A percentile compares a stretch with the other conserved stretches of the same genome.
These are phyloP conservation scores for Pseudogymnoascus sp. DNA, from an alignment of 2,329 filamentous ascomycete species.

Conservation along the genomic window DNA sequence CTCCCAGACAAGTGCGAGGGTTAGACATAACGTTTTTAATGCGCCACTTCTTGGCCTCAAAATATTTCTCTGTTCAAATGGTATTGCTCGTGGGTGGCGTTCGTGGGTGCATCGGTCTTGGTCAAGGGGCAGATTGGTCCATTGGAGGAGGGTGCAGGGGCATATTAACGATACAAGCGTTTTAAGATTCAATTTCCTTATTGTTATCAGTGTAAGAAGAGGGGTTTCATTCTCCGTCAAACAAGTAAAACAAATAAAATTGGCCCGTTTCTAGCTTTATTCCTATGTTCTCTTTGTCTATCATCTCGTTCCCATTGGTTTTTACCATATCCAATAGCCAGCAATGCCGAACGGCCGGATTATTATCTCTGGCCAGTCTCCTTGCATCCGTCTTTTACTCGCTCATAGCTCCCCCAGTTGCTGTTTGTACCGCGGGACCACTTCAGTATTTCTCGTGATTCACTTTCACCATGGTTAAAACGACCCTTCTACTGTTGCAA, in stretches of 20 bases:
- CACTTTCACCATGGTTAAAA: neutral
- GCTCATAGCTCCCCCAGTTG: too few relatives aligned
- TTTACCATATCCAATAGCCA: neutral
- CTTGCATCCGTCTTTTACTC: neutral
- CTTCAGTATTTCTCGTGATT: too few relatives aligned
- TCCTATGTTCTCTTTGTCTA: neutral
- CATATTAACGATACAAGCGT: neutral
- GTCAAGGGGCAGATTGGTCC: neutral
- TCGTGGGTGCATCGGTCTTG: neutral
- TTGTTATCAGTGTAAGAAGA: conserved; percentile 5
- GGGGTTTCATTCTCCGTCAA: conserved; percentile 1
- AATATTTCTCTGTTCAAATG: conserved; percentile 3
- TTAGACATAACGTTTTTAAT: conserved; percentile 7
- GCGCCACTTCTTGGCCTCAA: neutral
- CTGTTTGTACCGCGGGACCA: too few relatives aligned
- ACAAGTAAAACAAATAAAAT: neutral
- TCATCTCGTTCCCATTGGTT: neutral
- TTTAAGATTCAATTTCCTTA: neutral
- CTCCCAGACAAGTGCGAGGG: conserved; percentile 8
- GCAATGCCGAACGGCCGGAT: neutral
- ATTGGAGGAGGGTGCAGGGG: neutral
- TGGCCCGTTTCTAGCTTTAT: neutral
- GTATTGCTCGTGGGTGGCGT: neutral
- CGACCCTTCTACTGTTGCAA: neutral
- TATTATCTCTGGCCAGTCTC: neutral